A percentile compares a stretch with the other conserved stretches of the same genome.
These are phyloP conservation scores for Solanum chiquidenum DNA, from an alignment of 257 asterid species.

Conservation along the genomic window DNA sequence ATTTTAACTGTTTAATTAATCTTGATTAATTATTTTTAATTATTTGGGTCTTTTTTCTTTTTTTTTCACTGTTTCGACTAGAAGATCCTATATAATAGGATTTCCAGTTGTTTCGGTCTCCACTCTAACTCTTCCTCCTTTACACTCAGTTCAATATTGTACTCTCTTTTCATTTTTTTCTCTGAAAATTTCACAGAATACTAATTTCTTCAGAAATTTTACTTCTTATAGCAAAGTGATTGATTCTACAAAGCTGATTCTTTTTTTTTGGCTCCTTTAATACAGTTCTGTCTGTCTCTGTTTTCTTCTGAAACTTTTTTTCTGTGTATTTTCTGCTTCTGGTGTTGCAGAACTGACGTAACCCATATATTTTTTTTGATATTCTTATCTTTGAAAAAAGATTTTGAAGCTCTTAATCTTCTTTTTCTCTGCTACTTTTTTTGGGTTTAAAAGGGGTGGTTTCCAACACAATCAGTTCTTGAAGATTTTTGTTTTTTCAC, in stretches of 20 bases:
- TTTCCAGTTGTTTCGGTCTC: constrained; percentile 29
- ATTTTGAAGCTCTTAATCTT: neutral
- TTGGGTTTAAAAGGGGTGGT: neutral
- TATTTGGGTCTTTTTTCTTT: neutral
- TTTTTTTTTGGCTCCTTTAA: neutral
- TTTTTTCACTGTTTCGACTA: neutral
- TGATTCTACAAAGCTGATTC: constrained; percentile 9
- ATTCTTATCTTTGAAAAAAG: neutral
- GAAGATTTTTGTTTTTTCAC: neutral
- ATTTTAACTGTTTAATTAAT: neutral
- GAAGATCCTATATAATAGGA: constrained; percentile 49
- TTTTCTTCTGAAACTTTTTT: neutral
- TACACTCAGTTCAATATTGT: neutral
- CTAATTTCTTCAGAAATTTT: neutral
- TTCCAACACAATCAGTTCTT: neutral
- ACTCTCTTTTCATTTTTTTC: neutral
- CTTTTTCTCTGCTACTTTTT: neutral
- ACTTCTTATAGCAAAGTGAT: neutral
- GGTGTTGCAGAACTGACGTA: neutral
- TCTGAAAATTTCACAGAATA: neutral
- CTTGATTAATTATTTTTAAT: neutral
- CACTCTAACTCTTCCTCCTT: constrained; percentile 12
- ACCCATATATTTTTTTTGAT: neutral
- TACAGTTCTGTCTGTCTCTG: constrained; percentile 12
- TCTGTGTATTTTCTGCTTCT: neutral